These are phyloP conservation scores for Curvularia sp. DNA, from an alignment of 2,329 filamentous ascomycete genomes.

Conservation along the genomic window DNA sequence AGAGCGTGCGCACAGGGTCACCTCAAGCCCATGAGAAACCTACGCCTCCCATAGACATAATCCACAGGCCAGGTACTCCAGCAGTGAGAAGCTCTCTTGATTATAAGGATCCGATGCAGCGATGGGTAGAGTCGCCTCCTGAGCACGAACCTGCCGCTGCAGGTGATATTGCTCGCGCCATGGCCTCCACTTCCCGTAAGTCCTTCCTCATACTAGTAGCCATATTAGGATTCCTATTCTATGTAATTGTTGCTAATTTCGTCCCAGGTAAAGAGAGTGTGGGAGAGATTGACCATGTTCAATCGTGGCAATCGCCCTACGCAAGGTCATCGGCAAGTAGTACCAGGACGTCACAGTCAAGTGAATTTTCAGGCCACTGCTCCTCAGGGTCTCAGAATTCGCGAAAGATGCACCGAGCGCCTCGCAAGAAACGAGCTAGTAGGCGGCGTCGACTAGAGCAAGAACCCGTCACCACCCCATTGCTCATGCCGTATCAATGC, in stretches of 20 bases:
- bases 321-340: conserved; percentile 34
- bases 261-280: not conserved
- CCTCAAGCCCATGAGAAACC: conserved; percentile 16
- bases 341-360: conserved; percentile 34
- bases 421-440: conserved; percentile 21
- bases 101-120: conserved; percentile 33
- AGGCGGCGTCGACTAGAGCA: conserved; percentile 22
- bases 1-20: conserved; percentile 16
- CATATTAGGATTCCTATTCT: too few species aligned
- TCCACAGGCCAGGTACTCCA: conserved; percentile 33
- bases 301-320: conserved; percentile 24
- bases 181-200: conserved; percentile 26
- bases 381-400: conserved; percentile 31
- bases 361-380: conserved; percentile 26
- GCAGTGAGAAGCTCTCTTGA: conserved; percentile 17
- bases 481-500: conserved; percentile 35
- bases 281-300: conserved; percentile 6
- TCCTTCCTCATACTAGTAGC: not conserved
- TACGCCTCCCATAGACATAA: conserved; percentile 30
- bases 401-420: conserved; percentile 16
- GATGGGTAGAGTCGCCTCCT: conserved; percentile 41
- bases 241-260: not conserved
- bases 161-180: conserved; percentile 34
- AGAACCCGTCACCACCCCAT: conserved; percentile 12
- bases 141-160: conserved; percentile 38